phyloP scores from a whole-genome alignment of 371 early-diverging fungal genomes.

The Choanephora cucurbitarum region DNA sequence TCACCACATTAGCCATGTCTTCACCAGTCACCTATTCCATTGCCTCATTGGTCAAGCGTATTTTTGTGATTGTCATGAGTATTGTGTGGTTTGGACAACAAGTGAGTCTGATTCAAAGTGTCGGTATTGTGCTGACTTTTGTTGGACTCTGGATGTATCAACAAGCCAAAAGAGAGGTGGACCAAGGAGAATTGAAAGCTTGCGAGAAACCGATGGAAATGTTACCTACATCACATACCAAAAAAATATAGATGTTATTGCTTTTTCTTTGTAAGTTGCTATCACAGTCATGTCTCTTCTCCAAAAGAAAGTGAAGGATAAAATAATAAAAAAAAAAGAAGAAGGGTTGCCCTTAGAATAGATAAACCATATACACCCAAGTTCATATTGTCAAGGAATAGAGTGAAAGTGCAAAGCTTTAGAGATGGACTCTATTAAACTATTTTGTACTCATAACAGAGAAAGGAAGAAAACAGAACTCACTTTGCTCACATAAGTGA shows the following conservation, averaged over 20 bases:
- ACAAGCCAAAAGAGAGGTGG: slow-evolving; percentile 63
- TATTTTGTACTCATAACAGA: no score
- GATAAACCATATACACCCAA: no score
- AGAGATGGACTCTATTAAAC: no score
- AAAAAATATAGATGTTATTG: not conserved
- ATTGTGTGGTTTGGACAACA: slow-evolving; percentile 84
- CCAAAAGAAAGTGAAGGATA: no score
- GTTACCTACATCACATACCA: slow-evolving; percentile 12
- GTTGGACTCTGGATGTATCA: slow-evolving; percentile 85
- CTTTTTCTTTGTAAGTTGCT: no score
- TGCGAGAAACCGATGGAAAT: slow-evolving; percentile 24
- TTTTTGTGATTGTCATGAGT: slow-evolving; percentile 82
- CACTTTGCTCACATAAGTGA: no score
- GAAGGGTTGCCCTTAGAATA: no score
- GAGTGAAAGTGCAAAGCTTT: no score
- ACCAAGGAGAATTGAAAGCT: slow-evolving; percentile 34
- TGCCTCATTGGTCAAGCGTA: slow-evolving; percentile 82
- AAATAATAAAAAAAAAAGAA: no score
- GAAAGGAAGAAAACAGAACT: no score
- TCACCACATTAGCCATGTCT: slow-evolving; percentile 73
- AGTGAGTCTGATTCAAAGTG: slow-evolving; percentile 60
- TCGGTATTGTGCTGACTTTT: slow-evolving; percentile 83
- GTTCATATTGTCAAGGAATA: no score
- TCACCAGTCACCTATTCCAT: slow-evolving; percentile 89
- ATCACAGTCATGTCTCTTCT: no score